A percentile compares a stretch with the other conserved stretches of the same genome.
These are phyloP conservation scores for Xylaria polymorpha DNA, from an alignment of 2,329 filamentous ascomycete genomes.

Conservation along the genomic window DNA sequence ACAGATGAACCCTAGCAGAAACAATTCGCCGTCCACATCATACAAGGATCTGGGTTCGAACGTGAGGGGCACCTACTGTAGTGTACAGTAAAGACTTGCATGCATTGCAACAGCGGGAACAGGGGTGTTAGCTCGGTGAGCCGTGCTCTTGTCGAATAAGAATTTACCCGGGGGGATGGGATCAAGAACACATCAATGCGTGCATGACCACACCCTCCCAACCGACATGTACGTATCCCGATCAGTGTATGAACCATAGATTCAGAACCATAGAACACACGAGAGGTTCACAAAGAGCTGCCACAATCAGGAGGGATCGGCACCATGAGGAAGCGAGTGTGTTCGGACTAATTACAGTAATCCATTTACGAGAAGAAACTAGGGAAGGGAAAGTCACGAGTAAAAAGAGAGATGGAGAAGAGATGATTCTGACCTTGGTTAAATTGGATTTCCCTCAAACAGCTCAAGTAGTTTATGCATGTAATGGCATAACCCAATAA, in stretches of 20 bases:
- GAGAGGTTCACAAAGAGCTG: neutral
- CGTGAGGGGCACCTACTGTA: neutral
- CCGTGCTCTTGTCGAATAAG: slow-evolving; percentile 13
- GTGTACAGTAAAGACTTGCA: neutral
- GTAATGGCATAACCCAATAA: too few species aligned
- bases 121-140: slow-evolving; percentile 12
- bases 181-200: slow-evolving; percentile 21
- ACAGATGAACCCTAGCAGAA: neutral
- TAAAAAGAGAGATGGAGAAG: neutral
- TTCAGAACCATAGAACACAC: neutral
- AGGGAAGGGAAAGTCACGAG: neutral
- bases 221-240: neutral
- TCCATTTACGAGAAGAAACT: neutral
- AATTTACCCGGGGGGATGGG: slow-evolving; percentile 25
- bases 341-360: neutral
- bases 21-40: neutral
- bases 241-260: neutral
- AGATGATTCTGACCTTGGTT: too few species aligned
- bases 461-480: too few species aligned
- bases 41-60: neutral
- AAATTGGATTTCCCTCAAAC: too few species aligned
- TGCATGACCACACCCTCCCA: slow-evolving; percentile 16
- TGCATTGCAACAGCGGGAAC: slow-evolving; percentile 30
- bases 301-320: neutral
- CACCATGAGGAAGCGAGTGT: neutral